Evolutionary conservation across 352 stramenopile genomes (phyloP), one percentile per base, ranked within the genome.

Genomic region (Pythium brachiatum): DNA sequence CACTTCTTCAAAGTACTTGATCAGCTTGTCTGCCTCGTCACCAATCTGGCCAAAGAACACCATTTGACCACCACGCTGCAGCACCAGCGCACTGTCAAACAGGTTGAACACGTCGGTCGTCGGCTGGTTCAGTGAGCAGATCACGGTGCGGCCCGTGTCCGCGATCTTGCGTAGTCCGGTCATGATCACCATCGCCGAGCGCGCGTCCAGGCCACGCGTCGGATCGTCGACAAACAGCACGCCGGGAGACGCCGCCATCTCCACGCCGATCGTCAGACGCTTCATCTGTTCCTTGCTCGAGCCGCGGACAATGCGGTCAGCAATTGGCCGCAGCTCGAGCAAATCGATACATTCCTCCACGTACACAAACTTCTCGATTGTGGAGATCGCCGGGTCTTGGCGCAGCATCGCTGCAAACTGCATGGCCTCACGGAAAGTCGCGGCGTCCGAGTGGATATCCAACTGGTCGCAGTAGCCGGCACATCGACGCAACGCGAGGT

Each of bases 171-270:
- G 88, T 7, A 96, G 68, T 2, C 90, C 73, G 15, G 87, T 70
- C 47, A 95, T 83, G 18, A 96, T 56, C 52, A 88, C 67, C 44
- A 90, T 78, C 8, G 78, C 89, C 20, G 69, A 79, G 54, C 72
- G 89, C 13, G 77, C 79, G 65, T 97, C 90, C 2, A 97, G 67
- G 27, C 90, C 90, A 34, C 67, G 84, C 36, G 82, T 96, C 7
- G 86, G 86, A 18, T 84, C 74, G 32, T 89, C 77, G 20, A 85
- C 53, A 64, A 97, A 94, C 1, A 97, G 46, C 38, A 96, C 64
- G 26, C 72, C 76, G 34, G 88, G 79, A 20, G 86, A 81, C 5
- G 81, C 83, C 0, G 92, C 86, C 38, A 98, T 67, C 41, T 82
- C 74, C 7, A 82, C 72, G n/a, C 72, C 74, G 38, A 82, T 82